phyloP scores from a whole-genome alignment of 495 filamentous ascomycete species.

The Neurospora sp. region DNA sequence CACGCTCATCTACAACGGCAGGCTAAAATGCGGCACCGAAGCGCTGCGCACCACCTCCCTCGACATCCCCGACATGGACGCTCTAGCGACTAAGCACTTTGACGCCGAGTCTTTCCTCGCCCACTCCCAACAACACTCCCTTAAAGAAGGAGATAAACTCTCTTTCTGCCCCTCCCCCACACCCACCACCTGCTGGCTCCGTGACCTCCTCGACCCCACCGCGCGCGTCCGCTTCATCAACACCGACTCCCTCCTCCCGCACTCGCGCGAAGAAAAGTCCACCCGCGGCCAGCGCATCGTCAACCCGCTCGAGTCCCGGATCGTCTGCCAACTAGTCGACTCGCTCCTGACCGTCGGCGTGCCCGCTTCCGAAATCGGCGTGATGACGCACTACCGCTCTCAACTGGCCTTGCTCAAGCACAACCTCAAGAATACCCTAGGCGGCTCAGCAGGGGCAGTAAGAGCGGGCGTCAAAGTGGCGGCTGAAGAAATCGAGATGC shows the following conservation, averaged over 20 bases:
- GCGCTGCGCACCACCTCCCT: slow-evolving; percentile 60
- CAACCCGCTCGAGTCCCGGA: slow-evolving; percentile 67
- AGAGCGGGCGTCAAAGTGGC: background rate
- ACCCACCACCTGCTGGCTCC: slow-evolving; percentile 65
- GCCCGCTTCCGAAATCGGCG: slow-evolving; percentile 68
- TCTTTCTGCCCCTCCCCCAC: slow-evolving; percentile 44
- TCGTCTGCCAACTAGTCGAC: slow-evolving; percentile 71
- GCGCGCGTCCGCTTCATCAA: slow-evolving; percentile 77
- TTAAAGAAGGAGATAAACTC: background rate
- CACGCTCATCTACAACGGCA: slow-evolving; percentile 81
- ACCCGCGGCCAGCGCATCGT: slow-evolving; percentile 73
- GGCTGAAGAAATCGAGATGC: slow-evolving; percentile 62
- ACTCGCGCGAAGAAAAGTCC: slow-evolving; percentile 47
- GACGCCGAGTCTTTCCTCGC: slow-evolving; percentile 29
- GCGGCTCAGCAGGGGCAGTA: background rate
- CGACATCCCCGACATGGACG: slow-evolving; percentile 38
- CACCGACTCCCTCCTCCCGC: slow-evolving; percentile 65
- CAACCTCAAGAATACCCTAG: slow-evolving; percentile 22
- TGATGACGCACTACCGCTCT: slow-evolving; percentile 96
- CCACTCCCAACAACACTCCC: slow-evolving; percentile 2
- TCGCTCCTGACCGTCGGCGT: slow-evolving; percentile 66
- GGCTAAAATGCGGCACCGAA: slow-evolving; percentile 77
- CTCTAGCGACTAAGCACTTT: slow-evolving; percentile 47
- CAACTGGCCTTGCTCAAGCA: slow-evolving; percentile 56
- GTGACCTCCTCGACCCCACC: slow-evolving; percentile 56